A percentile compares a stretch with the other conserved stretches of the same genome.
These are phyloP conservation scores for Jasminum sambac DNA, from an alignment of 257 asterid genomes.

Conservation along the genomic window DNA sequence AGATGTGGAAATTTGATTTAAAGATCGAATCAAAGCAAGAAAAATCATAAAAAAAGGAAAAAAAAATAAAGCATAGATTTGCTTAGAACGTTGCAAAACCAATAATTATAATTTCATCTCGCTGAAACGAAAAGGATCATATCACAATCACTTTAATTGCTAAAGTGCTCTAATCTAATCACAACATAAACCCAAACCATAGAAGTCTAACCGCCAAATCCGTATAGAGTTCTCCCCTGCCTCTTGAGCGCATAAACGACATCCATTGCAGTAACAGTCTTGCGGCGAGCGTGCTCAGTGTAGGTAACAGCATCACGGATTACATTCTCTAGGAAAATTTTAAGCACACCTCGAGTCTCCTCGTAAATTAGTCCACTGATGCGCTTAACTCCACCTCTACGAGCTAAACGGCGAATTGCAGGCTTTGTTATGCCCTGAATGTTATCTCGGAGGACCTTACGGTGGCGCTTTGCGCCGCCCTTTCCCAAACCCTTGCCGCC, in stretches of 20 bases:
- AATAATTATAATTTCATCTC: not conserved
- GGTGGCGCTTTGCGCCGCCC: not conserved
- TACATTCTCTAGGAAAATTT: too few species aligned
- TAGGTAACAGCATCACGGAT: too few species aligned
- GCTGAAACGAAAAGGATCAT: not conserved
- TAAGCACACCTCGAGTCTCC: too few species aligned
- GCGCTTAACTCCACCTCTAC: not conserved
- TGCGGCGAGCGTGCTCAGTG: too few species aligned
- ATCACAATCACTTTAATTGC: not conserved
- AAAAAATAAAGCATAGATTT: not conserved
- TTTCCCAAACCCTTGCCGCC: conserved; percentile 1
- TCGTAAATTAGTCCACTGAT: not conserved
- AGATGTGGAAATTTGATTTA: too few species aligned
- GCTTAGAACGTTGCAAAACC: not conserved
- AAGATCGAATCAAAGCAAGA: too few species aligned
- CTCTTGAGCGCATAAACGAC: conserved; percentile 1
- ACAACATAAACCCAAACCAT: not conserved
- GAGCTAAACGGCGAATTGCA: not conserved
- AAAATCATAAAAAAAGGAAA: too few species aligned
- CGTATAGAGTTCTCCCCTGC: not conserved
- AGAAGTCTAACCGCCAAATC: not conserved
- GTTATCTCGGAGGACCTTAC: not conserved
- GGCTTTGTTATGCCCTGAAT: conserved; percentile 1
- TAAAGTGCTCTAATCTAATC: not conserved
- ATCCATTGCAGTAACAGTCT: not conserved